Conservation (phyloP, 2,329 filamentous ascomycete species). For the Clonostachys solani region DNA sequence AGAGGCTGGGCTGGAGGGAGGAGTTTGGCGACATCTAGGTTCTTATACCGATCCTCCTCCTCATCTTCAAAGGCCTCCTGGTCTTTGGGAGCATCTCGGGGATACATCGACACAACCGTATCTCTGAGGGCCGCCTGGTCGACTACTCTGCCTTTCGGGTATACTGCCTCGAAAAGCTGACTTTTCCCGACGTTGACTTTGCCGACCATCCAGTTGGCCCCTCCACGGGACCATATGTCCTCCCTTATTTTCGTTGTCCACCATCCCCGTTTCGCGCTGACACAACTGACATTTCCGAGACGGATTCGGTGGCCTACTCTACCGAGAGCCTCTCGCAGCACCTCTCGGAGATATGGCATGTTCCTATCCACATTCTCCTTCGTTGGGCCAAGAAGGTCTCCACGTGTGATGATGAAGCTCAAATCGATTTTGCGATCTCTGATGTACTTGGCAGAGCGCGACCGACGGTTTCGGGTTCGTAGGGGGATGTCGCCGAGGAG, state of each 20-base stretch:
- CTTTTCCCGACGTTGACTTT: conserved; percentile 98
- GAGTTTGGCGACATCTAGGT: conserved; percentile 44
- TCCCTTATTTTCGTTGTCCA: conserved; percentile 87
- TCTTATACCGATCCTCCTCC: conserved; percentile 6
- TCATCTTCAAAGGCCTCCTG: conserved; percentile 18
- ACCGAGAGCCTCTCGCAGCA: conserved; percentile 74
- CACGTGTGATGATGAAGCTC: conserved; percentile 86
- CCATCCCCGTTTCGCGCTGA: conserved; percentile 84
- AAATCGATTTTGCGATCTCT: conserved; percentile 69
- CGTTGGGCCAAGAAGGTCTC: conserved; percentile 78
- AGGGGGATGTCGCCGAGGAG: conserved; percentile 69
- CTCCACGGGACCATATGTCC: conserved; percentile 77
- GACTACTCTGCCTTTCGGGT: conserved; percentile 67
- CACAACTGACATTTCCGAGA: conserved; percentile 82
- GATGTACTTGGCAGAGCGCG: conserved; percentile 61
- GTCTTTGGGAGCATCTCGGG: conserved; percentile 6
- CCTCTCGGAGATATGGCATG: conserved; percentile 78
- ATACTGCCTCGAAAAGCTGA: conserved; percentile 80
- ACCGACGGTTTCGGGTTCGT: conserved; percentile 76
- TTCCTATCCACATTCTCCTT: conserved; percentile 80
- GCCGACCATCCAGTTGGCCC: conserved; percentile 93
- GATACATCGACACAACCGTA: background rate
- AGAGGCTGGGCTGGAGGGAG: conserved; percentile 74
- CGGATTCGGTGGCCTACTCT: conserved; percentile 63
- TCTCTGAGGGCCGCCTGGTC: conserved; percentile 1